Evolutionary conservation across 1,139 yeast species (phyloP), one percentile per base, ranked within the genome.

Genomic region (Yamadazyma diddensiae): DNA sequence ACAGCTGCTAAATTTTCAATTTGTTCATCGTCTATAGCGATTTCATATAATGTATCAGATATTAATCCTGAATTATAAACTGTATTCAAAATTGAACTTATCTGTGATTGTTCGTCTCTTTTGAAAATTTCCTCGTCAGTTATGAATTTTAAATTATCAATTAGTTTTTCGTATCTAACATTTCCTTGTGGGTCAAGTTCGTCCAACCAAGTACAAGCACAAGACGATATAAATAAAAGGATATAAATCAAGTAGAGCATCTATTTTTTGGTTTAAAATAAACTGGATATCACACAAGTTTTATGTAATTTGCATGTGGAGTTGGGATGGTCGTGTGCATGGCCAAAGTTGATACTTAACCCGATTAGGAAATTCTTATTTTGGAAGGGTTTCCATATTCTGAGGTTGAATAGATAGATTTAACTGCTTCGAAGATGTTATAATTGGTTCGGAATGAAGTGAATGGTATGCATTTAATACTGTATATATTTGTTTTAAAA

Each of bases 51-150:
- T 6, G 61, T 45, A 17, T 53, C 52, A 14, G 50, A 43, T 14
- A 67, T 41, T 9, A 66, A 36, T 1, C 63, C 65, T 2, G 70
- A 61, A 15, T 46, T 35, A 35, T 52, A 55, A 11, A 61, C 46
- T 3, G 48, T 29, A n/a, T 38, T 23, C 9, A 64, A 34, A 10
- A 63, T 34, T 2, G 42, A 30, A 33, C 51, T 56, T 3, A 61
- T 39, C 5, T 49, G 41, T 16, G 36, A 26, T 3, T 28, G 34
- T 27, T 39, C 46, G 33, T 48, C 62, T 40, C 57, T 48, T 37
- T 45, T 48, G 26, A 34, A 37, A 3, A 41, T 21, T 2, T 31
- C 22, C 9, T 30, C 31, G 20, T 44, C 47, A 6, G 27, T 32
- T 5, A 43, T 37, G 19, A 27, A 37, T 9, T 33, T 31, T n/a